Evolutionary conservation across 495 filamentous ascomycete genomes (phyloP).

Genomic region (Neurospora cerealis): DNA sequence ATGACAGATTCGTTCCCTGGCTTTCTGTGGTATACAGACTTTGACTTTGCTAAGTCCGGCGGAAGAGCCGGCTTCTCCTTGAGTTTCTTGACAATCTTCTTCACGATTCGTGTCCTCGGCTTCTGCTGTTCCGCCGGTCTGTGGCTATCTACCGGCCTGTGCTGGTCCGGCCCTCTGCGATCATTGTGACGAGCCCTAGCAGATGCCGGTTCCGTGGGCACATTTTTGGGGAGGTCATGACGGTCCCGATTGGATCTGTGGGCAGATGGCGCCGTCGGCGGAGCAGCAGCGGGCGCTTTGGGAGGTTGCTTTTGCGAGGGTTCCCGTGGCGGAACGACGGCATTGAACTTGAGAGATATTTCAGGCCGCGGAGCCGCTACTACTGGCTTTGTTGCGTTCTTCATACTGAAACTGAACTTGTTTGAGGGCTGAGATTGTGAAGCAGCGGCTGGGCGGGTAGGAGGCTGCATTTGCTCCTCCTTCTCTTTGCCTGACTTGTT

Average conservation of each 20-base stretch:
- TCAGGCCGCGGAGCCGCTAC: constrained; percentile 56
- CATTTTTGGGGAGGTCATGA: constrained; percentile 37
- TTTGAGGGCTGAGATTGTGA: constrained; percentile 42
- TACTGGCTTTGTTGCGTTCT: constrained; percentile 50
- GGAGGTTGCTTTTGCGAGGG: constrained; percentile 14
- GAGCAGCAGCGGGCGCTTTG: constrained; percentile 22
- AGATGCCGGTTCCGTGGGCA: constrained; percentile 41
- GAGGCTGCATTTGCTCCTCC: constrained; percentile 29
- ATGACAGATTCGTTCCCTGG: constrained; percentile 92
- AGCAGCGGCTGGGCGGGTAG: constrained; percentile 35
- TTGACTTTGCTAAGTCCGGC: constrained; percentile 59
- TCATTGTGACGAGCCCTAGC: constrained; percentile 38
- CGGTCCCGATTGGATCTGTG: constrained; percentile 22
- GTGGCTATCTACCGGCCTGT: constrained; percentile 13
- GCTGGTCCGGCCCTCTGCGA: constrained; percentile 33
- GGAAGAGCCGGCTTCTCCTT: constrained; percentile 64
- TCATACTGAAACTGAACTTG: constrained; percentile 85
- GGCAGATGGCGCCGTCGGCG: constrained; percentile 16
- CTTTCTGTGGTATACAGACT: constrained; percentile 84
- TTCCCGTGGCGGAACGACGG: constrained; percentile 33
- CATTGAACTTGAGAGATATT: constrained; percentile 64
- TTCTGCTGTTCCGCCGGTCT: constrained; percentile 21
- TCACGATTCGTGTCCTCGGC: constrained; percentile 50
- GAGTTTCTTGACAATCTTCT: constrained; percentile 56
- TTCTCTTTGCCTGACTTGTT: constrained; percentile 35